Base-by-base conservation (phyloP, 78 protist species). In the Emiliania huxleyi region DNA sequence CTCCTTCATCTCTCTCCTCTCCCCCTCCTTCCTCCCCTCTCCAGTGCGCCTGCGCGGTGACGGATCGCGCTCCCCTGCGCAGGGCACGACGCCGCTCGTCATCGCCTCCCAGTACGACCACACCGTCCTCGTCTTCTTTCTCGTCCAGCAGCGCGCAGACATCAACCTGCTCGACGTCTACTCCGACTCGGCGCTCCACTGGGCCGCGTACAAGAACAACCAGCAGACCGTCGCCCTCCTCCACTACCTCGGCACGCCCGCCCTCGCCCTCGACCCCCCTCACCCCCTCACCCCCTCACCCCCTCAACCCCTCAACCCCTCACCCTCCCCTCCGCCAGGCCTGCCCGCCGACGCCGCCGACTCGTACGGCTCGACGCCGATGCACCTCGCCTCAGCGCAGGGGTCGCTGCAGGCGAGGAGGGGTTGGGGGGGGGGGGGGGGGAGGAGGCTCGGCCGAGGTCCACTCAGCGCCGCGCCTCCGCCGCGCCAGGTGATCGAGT, bases 21-120 rank as follows among this genome's bases (percentile, higher is more conserved):
- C n/a, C n/a, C n/a, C n/a, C n/a, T n/a, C n/a, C n/a, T n/a, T n/a
- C n/a, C n/a, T n/a, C n/a, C n/a, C n/a, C n/a, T n/a, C n/a, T n/a
- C n/a, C n/a, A n/a, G n/a, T n/a, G n/a, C n/a, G n/a, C n/a, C n/a
- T n/a, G n/a, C n/a, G n/a, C n/a, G n/a, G n/a, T n/a, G n/a, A n/a
- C n/a, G n/a, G n/a, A n/a, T n/a, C n/a, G n/a, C n/a, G n/a, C n/a
- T n/a, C n/a, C n/a, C n/a, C n/a, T n/a, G 77, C 33, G 40, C 33
- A 69, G 40, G 25, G 40, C 29, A 29, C 69, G 69, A 43, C 69
- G 44, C 90, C 90, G 52, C 40, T 83, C 69, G 62, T 45, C 29
- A 26, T 45, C 43, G 90, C 90, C 40, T 42, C 90, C 25, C 62
- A 83, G 69, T 45, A 83, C 90, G 90, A 38, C 23, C 90, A 83